Evolutionary conservation across 192 early-diverging fungal genomes (phyloP), one percentile per base, ranked within the genome.

Genomic region (Coemansia furcata): DNA sequence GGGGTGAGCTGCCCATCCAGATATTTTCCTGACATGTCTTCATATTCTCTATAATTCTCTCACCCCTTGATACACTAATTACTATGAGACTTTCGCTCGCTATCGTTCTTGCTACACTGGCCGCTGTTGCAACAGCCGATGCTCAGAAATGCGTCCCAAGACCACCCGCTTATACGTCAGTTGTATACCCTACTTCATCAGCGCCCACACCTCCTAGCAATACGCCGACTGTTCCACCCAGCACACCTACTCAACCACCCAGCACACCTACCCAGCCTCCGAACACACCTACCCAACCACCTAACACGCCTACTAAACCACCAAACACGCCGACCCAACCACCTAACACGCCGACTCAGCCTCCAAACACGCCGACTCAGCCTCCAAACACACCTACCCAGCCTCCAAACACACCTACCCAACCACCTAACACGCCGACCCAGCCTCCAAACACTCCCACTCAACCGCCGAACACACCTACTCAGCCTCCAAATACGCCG

Each of bases 141-240:
- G 57, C 4, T 50, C 29, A 32, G n/a, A 79, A 79, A 68, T 79
- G 77, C 72, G 68, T 79, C 59, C 77, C 77, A 40, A 65, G 77
- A n/a, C 77, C 77, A 23, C 40, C 63, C 7, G 66, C 62, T 43
- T 47, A 49, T 40, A 30, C 62, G 7, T 30, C 50, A 9, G 23
- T 12, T 3, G 50, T 29, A 2, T 54, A 54, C 29, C 40, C 68
- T 15, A 37, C 49, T 52, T 42, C 60, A 8, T 54, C 50, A 4
- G 50, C 50, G 26, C 50, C 50, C 17, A 46, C 42, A 29, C 9
- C 26, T 30, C 49, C 49, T 9, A 52, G 8, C 10, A 29, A 3
- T 19, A 17, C 29, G 23, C 50, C 50, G 3, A 54, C 50, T 4
- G 9, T 54, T 30, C 50, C 23, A 26, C 23, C 50, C 0, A 54